Evolutionary conservation across 2,329 filamentous ascomycete species (phyloP), one percentile per base, ranked within the genome.

Genomic region (Sporothrix pseudoabietina): DNA sequence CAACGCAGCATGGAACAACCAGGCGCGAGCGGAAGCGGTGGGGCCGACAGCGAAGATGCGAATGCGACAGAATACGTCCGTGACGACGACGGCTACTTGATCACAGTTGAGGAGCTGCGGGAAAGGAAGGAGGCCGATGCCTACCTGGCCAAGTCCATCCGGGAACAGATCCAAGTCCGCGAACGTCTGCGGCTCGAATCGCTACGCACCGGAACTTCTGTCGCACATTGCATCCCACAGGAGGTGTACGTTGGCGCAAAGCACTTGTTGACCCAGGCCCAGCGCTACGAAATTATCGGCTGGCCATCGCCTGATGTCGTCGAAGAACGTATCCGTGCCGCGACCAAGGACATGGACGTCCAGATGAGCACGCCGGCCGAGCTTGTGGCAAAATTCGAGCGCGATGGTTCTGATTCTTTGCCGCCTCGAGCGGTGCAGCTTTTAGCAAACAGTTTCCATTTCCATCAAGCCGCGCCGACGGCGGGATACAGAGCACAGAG

Each of bases 1-100:
- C 57, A 41, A 63, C 57, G 57, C 57, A 63, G 57, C 57, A 63
- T 63, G 57, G 57, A 63, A 63, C 57, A 63, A 41, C 57, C 57
- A 63, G 57, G 57, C 57, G 35, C 32, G 30, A 39, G 57, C 30
- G 57, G 32, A 63, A 63, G 57, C 57, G 57, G 57, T 41, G 57
- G 57, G 14, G 57, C 57, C 30, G 57, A 63, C 57, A 63, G 57
- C 30, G 57, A 63, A 63, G 57, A 63, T 63, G 57, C 32, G 57
- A 63, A 41, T 63, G 35, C 57, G 57, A 63, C 32, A 41, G 57
- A 63, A 63, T 41, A 39, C 57, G 57, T 63, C 57, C 57, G 57
- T 63, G 57, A 63, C 57, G 57, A 63, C 30, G 57, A 63, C 57
- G 57, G 57, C 12, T 63, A 63, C 57, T 63, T 63, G 57, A 41